phyloP scores from a whole-genome alignment of 2,329 filamentous ascomycete species.

The Dothistroma septosporum region DNA sequence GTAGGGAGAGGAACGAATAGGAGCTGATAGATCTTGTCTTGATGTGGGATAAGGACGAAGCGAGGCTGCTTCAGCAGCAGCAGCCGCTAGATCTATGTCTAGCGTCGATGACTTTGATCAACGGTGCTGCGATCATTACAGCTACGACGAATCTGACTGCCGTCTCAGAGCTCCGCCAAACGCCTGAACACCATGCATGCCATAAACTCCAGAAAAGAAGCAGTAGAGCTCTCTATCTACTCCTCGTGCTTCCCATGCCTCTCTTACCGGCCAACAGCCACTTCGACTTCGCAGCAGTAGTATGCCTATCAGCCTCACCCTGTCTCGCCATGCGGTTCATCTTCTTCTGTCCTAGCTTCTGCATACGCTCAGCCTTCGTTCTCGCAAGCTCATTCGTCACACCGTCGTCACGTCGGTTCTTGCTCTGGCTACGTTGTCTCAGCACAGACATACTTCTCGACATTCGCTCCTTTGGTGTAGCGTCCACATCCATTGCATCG shows the following conservation, averaged over 20 bases:
- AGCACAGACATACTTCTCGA: slow-evolving; percentile 60
- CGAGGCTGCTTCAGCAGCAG: neutral
- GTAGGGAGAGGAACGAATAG: no score
- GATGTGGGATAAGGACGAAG: no score
- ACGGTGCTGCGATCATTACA: neutral
- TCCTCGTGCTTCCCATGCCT: slow-evolving; percentile 76
- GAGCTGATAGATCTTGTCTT: no score
- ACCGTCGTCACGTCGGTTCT: slow-evolving; percentile 72
- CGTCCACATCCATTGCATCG: slow-evolving; percentile 69
- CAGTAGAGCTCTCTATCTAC: slow-evolving; percentile 12
- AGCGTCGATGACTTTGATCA: neutral
- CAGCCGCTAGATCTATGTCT: neutral
- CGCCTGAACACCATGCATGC: slow-evolving; percentile 6
- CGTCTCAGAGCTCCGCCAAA: neutral
- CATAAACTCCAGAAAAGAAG: neutral
- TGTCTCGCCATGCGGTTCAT: slow-evolving; percentile 98
- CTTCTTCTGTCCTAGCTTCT: slow-evolving; percentile 91
- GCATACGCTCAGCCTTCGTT: slow-evolving; percentile 76
- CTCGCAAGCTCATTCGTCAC: slow-evolving; percentile 64
- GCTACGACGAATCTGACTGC: neutral
- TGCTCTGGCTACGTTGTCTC: slow-evolving; percentile 60
- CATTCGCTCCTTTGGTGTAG: slow-evolving; percentile 36
- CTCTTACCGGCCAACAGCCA: slow-evolving; percentile 94
- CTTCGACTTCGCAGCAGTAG: slow-evolving; percentile 74
- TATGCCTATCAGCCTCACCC: slow-evolving; percentile 93